Base-by-base conservation (phyloP, 2,329 filamentous ascomycete species). In the Nectriaceae sp. region DNA sequence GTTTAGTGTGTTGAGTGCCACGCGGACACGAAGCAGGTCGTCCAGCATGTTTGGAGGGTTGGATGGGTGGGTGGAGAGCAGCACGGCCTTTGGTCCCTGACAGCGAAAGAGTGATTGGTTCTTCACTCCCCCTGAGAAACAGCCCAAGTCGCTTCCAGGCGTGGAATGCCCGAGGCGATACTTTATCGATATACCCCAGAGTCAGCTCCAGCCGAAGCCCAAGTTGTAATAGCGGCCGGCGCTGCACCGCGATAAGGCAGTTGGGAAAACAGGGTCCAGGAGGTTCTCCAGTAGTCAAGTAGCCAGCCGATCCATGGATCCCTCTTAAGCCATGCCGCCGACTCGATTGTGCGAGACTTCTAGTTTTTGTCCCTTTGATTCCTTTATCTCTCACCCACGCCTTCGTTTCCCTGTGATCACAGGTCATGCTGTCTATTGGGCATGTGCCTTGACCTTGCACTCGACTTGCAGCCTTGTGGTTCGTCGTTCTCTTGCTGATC, bases 381-480 rank as follows among this genome's bases (percentile, higher is more conserved):
- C 40, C 36, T 38, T 13, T 29, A 19, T 46, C 40, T 33, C 45
- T 44, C 40, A 21, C 21, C 16, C 24, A 13, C 39, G 15, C 8
- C 26, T 37, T 29, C 44, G 39, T 26, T 41, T 47, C 44, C 55
- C 42, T 46, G 57, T 61, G 51, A 58, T 61, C 54, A 59, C 46
- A 11, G 52, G 57, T 62, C 60, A 62, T 62, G 57, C 52, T 59
- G 47, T 44, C 47, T 39, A 24, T 35, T 47, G 54, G 48, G 43
- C 60, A 62, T 62, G 60, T 62, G 60, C 57, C 54, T 49, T 54
- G 20, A 31, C 44, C 38, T 37, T 24, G 38, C 38, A 16, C 38
- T 31, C 26, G 26, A 31, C 33, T 36, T 29, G 24, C 24, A 29
- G 24, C 24, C 24, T 6, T 29, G n/a, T n/a, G n/a, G n/a, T n/a